Percentiles rank a stretch among this genome's conserved stretches.
These are phyloP conservation scores for Alternaria gaisen DNA, from an alignment of 2,329 filamentous ascomycete species.

Conservation along the genomic window DNA sequence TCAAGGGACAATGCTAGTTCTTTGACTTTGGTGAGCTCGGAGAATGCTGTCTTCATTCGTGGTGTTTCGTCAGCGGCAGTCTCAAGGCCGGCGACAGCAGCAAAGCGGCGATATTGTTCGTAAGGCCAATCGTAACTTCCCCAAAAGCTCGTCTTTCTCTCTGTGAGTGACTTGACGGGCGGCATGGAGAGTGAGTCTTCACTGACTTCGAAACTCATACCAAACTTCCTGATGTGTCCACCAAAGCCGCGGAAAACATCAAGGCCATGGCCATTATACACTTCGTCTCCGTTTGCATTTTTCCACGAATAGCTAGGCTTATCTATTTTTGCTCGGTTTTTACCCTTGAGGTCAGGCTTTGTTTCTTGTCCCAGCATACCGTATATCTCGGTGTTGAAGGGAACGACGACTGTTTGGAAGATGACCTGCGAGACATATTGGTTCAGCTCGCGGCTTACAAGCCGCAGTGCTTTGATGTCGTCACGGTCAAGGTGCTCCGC, in stretches of 20 bases:
- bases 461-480: slow-evolving; percentile 67
- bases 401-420: slow-evolving; percentile 71
- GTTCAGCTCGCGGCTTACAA: slow-evolving; percentile 69
- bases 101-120: slow-evolving; percentile 66
- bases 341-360: slow-evolving; percentile 48
- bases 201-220: slow-evolving; percentile 73
- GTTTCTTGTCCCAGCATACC: slow-evolving; percentile 58
- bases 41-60: slow-evolving; percentile 69
- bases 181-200: slow-evolving; percentile 61
- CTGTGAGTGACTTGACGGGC: slow-evolving; percentile 65
- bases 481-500: slow-evolving; percentile 63
- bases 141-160: slow-evolving; percentile 67
- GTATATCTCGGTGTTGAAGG: slow-evolving; percentile 72
- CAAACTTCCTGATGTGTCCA: slow-evolving; percentile 68
- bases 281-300: slow-evolving; percentile 54
- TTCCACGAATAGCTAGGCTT: slow-evolving; percentile 51
- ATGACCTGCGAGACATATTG: slow-evolving; percentile 64
- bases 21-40: slow-evolving; percentile 62
- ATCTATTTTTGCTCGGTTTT: slow-evolving; percentile 42
- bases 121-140: slow-evolving; percentile 72
- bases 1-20: slow-evolving; percentile 75
- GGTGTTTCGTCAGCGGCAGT: slow-evolving; percentile 69
- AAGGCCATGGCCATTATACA: slow-evolving; percentile 66
- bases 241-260: slow-evolving; percentile 70
- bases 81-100: slow-evolving; percentile 67